Conservation (phyloP, 108 stramenopile species). For the Schizochytrium sp. region DNA sequence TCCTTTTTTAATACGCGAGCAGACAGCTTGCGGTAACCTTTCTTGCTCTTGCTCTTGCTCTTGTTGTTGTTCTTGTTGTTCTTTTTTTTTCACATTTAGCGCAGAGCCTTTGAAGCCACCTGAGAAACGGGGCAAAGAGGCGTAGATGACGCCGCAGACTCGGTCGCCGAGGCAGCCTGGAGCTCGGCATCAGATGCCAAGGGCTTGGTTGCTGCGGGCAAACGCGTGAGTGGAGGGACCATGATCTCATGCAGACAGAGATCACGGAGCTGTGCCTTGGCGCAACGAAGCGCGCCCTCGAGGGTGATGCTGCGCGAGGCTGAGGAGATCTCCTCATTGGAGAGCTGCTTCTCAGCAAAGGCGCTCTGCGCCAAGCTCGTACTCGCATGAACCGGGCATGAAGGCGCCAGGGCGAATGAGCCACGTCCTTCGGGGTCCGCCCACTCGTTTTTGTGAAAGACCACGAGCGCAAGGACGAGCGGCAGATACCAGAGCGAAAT, state of each 20-base stretch:
- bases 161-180: neutral
- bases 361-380: neutral
- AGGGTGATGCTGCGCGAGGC: neutral
- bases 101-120: neutral
- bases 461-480: slow-evolving; percentile 72
- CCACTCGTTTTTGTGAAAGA: slow-evolving; percentile 72
- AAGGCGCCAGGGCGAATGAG: neutral
- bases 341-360: neutral
- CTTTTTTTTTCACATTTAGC: neutral
- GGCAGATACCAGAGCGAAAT: slow-evolving; percentile 93
- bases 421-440: neutral
- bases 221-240: neutral
- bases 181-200: neutral
- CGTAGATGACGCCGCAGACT: neutral
- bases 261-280: neutral
- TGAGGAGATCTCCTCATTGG: neutral
- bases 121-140: slow-evolving; percentile 4
- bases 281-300: neutral
- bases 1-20: too few species aligned
- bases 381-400: neutral
- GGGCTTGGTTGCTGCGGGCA: neutral
- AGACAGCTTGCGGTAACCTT: too few species aligned
- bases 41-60: too few species aligned
- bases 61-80: too few species aligned
- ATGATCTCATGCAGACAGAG: neutral